Percentiles rank a stretch among this genome's conserved stretches.
Evolutionary conservation across 805 yeast genomes (phyloP).

Genomic region (Teunomyces pallodes): DNA sequence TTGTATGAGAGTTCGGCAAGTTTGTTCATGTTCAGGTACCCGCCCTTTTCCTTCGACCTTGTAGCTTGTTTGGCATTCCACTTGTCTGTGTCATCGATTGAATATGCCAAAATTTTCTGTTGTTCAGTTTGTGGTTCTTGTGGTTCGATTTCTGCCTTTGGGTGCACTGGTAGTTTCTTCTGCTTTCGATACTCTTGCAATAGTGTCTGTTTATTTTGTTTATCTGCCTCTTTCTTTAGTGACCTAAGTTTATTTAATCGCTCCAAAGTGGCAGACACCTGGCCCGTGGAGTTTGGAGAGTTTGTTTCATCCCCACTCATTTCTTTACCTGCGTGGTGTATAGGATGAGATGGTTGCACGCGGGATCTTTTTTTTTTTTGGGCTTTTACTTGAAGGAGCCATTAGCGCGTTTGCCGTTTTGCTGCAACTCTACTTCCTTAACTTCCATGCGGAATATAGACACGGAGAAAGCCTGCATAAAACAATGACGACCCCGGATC

Average conservation of each 20-base stretch:
- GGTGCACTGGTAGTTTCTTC: slow-evolving; percentile 27
- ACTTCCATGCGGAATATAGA: not conserved
- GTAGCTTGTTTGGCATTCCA: slow-evolving; percentile 49
- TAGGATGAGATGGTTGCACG: not conserved
- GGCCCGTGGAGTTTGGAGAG: not conserved
- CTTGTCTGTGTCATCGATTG: slow-evolving; percentile 61
- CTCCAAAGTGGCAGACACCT: slow-evolving; percentile 1
- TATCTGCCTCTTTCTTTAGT: slow-evolving; percentile 15
- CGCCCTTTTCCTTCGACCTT: slow-evolving; percentile 21
- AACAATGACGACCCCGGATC: not conserved
- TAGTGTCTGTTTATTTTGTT: slow-evolving; percentile 17
- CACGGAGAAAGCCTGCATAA: not conserved
- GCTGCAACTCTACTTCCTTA: not conserved
- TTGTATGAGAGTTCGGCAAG: slow-evolving; percentile 61
- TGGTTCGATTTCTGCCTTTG: slow-evolving; percentile 22
- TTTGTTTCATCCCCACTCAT: not conserved
- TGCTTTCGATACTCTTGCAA: slow-evolving; percentile 15
- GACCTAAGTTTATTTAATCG: slow-evolving; percentile 13
- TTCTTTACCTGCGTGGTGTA: not conserved
- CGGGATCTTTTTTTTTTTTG: not conserved
- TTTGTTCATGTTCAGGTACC: slow-evolving; percentile 49
- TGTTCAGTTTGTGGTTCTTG: slow-evolving; percentile 4
- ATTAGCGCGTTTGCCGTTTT: not conserved
- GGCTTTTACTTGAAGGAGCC: too few relatives aligned
- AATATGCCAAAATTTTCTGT: slow-evolving; percentile 19